Base-by-base conservation (phyloP, 352 stramenopile species). In the Thalassiosira pacifica region DNA sequence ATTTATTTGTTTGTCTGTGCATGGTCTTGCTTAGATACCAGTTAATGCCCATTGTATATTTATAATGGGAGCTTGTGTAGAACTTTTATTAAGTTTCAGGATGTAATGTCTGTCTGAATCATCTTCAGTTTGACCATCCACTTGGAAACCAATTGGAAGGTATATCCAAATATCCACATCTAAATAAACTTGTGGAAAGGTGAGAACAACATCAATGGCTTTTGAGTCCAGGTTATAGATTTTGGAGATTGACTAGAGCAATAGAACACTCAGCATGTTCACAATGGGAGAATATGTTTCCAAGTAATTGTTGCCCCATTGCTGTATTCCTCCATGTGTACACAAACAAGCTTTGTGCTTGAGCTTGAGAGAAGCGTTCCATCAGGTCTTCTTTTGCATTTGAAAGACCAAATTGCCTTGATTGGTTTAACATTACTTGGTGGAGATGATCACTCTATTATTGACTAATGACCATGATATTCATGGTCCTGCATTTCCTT, bases 381-480 rank as follows among this genome's bases (percentile, higher is more conserved):
- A 42, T 57, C 48, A n/a, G 42, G 67, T 24, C 42, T 63, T 9
- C 67, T 10, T 53, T 76, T 76, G 3, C 52, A 29, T 53, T 76
- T 76, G 31, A 76, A 76, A 22, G 31, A 76, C 67, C 67, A 76
- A 8, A 76, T 76, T 31, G 67, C 42, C 55, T 29, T 64, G 40
- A 74, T 74, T n/a, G 45, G 45, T 29, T 74, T 74, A 8, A 26
- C 45, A 40, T 45, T 13, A 18, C 9, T 9, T 40, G 40, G 66
- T 8, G 61, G 22, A 18, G 34, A 45, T 59, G 19, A 8, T 27
- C 24, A 4, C 37, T 10, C 8, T 8, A 74, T 24, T 16, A 74
- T 34, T 22, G 66, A 22, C 66, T 40, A 74, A 29, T 42, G 34
- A 42, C 34, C 34, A 42, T 22, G 40, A n/a, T 2, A 19, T 63